Evolutionary conservation across 1,284 basidiomycete species (phyloP).

Genomic region (Naganishia liquefaciens): DNA sequence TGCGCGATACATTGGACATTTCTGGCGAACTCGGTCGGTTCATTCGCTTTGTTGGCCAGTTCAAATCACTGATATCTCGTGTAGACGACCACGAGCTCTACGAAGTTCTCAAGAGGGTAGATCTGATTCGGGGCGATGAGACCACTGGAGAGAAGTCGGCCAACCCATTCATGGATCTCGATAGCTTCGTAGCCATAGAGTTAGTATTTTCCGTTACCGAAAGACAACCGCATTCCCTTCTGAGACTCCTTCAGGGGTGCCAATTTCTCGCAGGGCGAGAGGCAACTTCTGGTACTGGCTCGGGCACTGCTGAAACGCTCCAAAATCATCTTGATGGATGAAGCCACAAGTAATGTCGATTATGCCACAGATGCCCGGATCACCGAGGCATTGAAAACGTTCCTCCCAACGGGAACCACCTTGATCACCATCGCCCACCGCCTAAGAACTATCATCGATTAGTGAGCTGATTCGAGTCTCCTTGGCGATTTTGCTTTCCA

Average conservation of each 20-base stretch:
- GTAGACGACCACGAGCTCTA: conserved; percentile 60
- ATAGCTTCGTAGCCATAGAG: conserved; percentile 44
- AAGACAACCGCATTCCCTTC: conserved; percentile 37
- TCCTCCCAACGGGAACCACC: conserved; percentile 63
- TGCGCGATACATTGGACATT: conserved; percentile 66
- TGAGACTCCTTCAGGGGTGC: conserved; percentile 52
- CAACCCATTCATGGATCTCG: conserved; percentile 60
- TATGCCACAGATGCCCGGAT: conserved; percentile 76
- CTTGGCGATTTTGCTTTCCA: neutral
- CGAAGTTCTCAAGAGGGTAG: conserved; percentile 62
- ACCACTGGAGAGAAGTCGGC: conserved; percentile 58
- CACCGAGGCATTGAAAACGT: conserved; percentile 70
- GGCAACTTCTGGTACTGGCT: conserved; percentile 72
- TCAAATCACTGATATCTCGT: neutral
- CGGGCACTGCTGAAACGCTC: conserved; percentile 71
- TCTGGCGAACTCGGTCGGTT: conserved; percentile 45
- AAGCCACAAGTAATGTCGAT: conserved; percentile 76
- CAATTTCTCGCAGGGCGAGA: conserved; percentile 74
- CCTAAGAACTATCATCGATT: conserved; percentile 45
- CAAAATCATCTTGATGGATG: conserved; percentile 67
- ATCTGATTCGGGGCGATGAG: conserved; percentile 48
- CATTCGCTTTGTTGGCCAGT: conserved; percentile 57
- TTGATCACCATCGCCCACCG: conserved; percentile 75
- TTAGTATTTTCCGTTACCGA: neutral
- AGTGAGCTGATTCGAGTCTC: conserved; percentile 37